phyloP scores from a whole-genome alignment of 2,329 filamentous ascomycete species.

The Tolypocladium endophyticum region DNA sequence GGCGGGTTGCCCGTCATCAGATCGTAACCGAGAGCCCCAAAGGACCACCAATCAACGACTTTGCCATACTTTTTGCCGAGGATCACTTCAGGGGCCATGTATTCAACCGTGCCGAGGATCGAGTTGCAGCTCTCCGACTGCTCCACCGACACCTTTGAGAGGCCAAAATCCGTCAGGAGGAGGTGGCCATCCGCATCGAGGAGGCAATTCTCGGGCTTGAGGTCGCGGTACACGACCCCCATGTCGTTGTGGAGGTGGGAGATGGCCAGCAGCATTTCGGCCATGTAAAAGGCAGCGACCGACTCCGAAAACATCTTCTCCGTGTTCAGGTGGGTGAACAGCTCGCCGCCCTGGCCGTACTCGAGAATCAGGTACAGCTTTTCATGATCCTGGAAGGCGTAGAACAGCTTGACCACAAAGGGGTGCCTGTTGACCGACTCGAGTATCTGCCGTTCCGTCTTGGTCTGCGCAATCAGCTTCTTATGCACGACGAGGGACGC shows the following conservation, averaged over 20 bases:
- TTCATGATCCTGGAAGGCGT: constrained; percentile 96
- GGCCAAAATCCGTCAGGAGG: constrained; percentile 88
- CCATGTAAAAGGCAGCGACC: constrained; percentile 94
- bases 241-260: constrained; percentile 87
- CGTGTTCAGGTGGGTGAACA: constrained; percentile 88
- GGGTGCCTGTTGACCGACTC: constrained; percentile 95
- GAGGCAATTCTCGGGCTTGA: constrained; percentile 97
- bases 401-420: constrained; percentile 96
- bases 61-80: constrained; percentile 83
- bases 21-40: constrained; percentile 86
- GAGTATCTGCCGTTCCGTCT: constrained; percentile 88
- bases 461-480: constrained; percentile 91
- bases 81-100: constrained; percentile 97
- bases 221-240: constrained; percentile 89
- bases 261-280: constrained; percentile 89
- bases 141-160: constrained; percentile 86
- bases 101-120: constrained; percentile 89
- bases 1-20: constrained; percentile 86
- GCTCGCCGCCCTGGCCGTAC: constrained; percentile 92
- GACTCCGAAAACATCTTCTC: constrained; percentile 93
- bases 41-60: constrained; percentile 97
- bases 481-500: constrained; percentile 92
- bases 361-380: constrained; percentile 96
- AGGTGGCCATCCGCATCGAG: constrained; percentile 86
- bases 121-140: constrained; percentile 62